A percentile compares a stretch with the other conserved stretches of the same genome.
These are phyloP conservation scores for Mycosarcoma mackinlayi DNA, from an alignment of 1,284 basidiomycete genomes.

Conservation along the genomic window DNA sequence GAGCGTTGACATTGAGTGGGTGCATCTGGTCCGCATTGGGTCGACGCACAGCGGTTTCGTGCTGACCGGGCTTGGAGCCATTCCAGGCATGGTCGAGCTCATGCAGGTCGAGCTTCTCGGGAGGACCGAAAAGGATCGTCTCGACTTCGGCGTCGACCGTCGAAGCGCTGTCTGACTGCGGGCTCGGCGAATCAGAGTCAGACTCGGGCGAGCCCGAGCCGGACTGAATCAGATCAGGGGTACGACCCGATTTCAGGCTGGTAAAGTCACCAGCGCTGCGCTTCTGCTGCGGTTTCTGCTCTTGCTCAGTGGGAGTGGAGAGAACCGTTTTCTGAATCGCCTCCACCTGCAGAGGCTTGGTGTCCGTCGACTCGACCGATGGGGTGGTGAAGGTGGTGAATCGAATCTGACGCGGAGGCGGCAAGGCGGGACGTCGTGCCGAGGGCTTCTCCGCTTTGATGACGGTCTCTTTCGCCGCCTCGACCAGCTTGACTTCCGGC, in stretches of 20 bases:
- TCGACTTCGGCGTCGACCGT: constrained; percentile 42
- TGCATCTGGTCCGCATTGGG: constrained; percentile 14
- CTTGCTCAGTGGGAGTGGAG: constrained; percentile 12
- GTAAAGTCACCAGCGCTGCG: constrained; percentile 9
- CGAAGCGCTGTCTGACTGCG: constrained; percentile 21
- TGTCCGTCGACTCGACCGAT: constrained; percentile 19
- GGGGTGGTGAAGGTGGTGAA: constrained; percentile 46
- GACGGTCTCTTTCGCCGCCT: constrained; percentile 6
- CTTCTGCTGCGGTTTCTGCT: constrained; percentile 36
- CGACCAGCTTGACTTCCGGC: constrained; percentile 4
- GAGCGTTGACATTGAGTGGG: constrained; percentile 12
- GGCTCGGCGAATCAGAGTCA: constrained; percentile 38
- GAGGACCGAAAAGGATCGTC: constrained; percentile 43
- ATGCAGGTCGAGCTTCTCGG: constrained; percentile 46
- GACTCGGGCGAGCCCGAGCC: constrained; percentile 37
- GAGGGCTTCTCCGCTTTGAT: constrained; percentile 24
- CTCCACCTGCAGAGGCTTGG: constrained; percentile 18
- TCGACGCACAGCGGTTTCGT: constrained; percentile 22
- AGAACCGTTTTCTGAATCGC: constrained; percentile 2
- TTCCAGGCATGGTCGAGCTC: constrained; percentile 49
- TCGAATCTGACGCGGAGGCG: constrained; percentile 47
- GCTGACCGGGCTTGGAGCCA: constrained; percentile 30
- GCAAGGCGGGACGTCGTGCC: constrained; percentile 35
- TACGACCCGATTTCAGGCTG: constrained; percentile 19
- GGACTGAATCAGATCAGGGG: constrained; percentile 35